Conservation (phyloP, 1,139 yeast species). For the Candida neerlandica region DNA sequence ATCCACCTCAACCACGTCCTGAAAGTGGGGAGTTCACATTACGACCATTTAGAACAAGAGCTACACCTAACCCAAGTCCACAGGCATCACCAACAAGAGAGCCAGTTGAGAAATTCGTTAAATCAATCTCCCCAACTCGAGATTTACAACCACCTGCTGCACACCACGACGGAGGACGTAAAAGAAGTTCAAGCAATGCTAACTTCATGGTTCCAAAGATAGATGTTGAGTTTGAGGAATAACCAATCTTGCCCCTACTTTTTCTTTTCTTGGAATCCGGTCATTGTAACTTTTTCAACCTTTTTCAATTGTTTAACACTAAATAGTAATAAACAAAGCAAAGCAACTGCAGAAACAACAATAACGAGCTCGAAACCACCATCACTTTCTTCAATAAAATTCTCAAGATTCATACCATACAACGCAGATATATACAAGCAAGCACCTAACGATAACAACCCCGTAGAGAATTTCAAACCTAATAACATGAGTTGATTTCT, state of each 20-base stretch:
- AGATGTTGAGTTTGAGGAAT: conserved; percentile 33
- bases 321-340: conserved; percentile 28
- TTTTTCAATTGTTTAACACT: conserved; percentile 34
- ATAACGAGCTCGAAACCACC: conserved; percentile 45
- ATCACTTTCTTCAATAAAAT: conserved; percentile 78
- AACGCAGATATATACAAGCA: conserved; percentile 44
- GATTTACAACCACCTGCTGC: conserved; percentile 1
- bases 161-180: background rate
- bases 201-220: conserved; percentile 31
- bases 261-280: conserved; percentile 22
- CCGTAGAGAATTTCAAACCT: conserved; percentile 46
- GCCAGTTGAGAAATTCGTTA: background rate
- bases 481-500: conserved; percentile 51
- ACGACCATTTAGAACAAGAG: conserved; percentile 46
- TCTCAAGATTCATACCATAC: conserved; percentile 75
- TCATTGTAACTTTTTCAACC: conserved; percentile 46
- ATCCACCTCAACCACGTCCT: conserved; percentile 20
- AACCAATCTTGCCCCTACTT: background rate
- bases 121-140: background rate
- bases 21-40: conserved; percentile 36
- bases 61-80: conserved; percentile 48
- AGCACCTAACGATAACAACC: conserved; percentile 43
- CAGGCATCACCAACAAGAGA: conserved; percentile 33
- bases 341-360: conserved; percentile 27
- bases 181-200: conserved; percentile 26